Conservation (phyloP, 345 rosid species). For the rapeseed (Brassica napus) region Da-Ae NC_063440.1:22443501-22444000, state of each 20-base stretch:
- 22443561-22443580: conserved; percentile 82
- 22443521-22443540: conserved; percentile 84
- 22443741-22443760: conserved; percentile 77
- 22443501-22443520: conserved; percentile 47
- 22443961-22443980: conserved; percentile 41
- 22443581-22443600: conserved; percentile 61
- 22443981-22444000: conserved; percentile 92
- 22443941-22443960: background rate
- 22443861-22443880: conserved; percentile 76
- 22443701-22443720: background rate
- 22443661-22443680: conserved; percentile 34
- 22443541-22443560: conserved; percentile 57
- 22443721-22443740: conserved; percentile 54
- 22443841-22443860: conserved; percentile 86
- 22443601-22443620: conserved; percentile 74
- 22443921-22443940: background rate
- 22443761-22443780: conserved; percentile 82
- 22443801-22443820: conserved; percentile 90
- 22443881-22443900: conserved; percentile 84
- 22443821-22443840: conserved; percentile 72
- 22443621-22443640: conserved; percentile 51
- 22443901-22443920: background rate
- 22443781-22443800: conserved; percentile 80
- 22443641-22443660: conserved; percentile 84
- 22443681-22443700: background rate